These are phyloP conservation scores for Neurospora sp. DNA, from an alignment of 495 filamentous ascomycete species.

Conservation along the genomic window DNA sequence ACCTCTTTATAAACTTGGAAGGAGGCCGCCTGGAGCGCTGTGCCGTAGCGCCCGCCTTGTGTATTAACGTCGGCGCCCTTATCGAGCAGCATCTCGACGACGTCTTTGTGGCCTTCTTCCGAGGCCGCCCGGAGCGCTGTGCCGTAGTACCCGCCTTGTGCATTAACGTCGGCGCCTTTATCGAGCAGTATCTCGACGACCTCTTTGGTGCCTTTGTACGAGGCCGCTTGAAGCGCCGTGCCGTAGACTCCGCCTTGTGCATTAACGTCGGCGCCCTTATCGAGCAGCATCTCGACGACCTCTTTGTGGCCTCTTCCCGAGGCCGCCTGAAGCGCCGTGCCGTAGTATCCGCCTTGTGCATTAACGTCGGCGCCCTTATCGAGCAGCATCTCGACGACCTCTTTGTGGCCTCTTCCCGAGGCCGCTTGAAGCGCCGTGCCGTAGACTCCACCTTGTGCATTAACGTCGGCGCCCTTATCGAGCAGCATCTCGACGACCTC, in stretches of 20 bases:
- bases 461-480: no score
- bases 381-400: slow-evolving; percentile 12
- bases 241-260: background rate
- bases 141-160: background rate
- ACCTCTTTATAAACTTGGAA: no score
- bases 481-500: no score
- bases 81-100: slow-evolving; percentile 3
- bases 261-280: background rate
- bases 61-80: background rate
- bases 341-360: background rate
- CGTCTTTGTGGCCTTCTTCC: slow-evolving; percentile 5
- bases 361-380: background rate
- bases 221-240: slow-evolving; percentile 11
- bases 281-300: slow-evolving; percentile 5
- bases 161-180: background rate
- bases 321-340: slow-evolving; percentile 13
- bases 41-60: slow-evolving; percentile 1
- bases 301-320: slow-evolving; percentile 9
- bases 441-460: no score
- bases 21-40: slow-evolving; percentile 10
- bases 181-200: slow-evolving; percentile 5
- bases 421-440: no score
- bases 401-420: slow-evolving; percentile 6
- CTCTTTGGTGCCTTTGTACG: slow-evolving; percentile 5
- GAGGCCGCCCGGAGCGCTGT: slow-evolving; percentile 11